phyloP scores from a whole-genome alignment of 768 basidiomycete species.

The Agaricus subrufescens region DNA sequence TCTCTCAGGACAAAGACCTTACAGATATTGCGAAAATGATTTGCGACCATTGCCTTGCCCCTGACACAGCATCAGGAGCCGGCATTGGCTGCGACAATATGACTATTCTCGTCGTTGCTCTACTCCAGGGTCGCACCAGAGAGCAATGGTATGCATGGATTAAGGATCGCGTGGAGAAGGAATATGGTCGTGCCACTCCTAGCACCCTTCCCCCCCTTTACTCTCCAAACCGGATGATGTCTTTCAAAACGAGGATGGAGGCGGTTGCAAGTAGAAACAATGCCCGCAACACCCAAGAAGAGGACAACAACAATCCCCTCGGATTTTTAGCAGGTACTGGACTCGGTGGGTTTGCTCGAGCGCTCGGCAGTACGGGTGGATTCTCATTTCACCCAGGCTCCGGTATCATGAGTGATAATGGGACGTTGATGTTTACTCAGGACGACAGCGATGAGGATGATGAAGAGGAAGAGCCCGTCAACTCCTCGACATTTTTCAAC shows the following conservation, averaged over 20 bases:
- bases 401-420: constrained; percentile 44
- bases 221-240: constrained; percentile 53
- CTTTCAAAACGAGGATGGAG: constrained; percentile 60
- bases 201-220: constrained; percentile 73
- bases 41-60: constrained; percentile 91
- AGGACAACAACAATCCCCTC: constrained; percentile 14
- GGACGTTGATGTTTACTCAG: constrained; percentile 58
- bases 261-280: constrained; percentile 43
- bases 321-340: constrained; percentile 6
- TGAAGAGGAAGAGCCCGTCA: constrained; percentile 40
- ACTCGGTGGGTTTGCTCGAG: constrained; percentile 17
- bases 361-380: constrained; percentile 38
- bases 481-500: constrained; percentile 43
- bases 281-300: constrained; percentile 15
- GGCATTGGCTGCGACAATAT: constrained; percentile 99
- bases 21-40: constrained; percentile 84
- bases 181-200: constrained; percentile 78
- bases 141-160: constrained; percentile 94
- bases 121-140: constrained; percentile 82
- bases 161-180: constrained; percentile 69
- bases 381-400: constrained; percentile 61
- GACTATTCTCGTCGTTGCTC: constrained; percentile 89
- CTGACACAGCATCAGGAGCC: constrained; percentile 83
- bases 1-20: constrained; percentile 76
- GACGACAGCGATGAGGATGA: constrained; percentile 64